Evolutionary conservation across 2,329 filamentous ascomycete species (phyloP).

Genomic region (Xylariaceae sp.): DNA sequence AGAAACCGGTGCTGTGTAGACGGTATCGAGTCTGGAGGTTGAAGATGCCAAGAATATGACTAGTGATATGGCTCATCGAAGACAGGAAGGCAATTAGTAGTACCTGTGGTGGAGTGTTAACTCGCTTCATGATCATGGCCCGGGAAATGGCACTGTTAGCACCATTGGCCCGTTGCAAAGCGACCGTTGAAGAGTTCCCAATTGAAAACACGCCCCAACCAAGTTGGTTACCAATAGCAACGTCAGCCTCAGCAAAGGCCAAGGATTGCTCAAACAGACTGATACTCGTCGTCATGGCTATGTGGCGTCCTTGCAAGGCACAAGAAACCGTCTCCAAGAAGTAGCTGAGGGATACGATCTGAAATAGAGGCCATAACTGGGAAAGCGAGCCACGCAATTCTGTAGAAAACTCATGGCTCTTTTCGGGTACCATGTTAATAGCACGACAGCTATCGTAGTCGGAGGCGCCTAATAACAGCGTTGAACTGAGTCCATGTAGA

Average conservation of each 20-base stretch:
- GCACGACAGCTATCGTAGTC: constrained; percentile 71
- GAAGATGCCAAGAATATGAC: constrained; percentile 74
- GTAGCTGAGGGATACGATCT: constrained; percentile 67
- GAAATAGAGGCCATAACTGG: constrained; percentile 68
- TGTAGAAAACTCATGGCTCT: constrained; percentile 44
- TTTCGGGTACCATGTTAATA: constrained; percentile 63
- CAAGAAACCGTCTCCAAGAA: constrained; percentile 86
- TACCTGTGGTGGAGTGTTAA: constrained; percentile 87
- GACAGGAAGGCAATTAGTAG: constrained; percentile 84
- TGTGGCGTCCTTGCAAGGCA: constrained; percentile 75
- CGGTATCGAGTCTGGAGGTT: constrained; percentile 73
- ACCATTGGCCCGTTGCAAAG: constrained; percentile 37
- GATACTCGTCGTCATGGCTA: constrained; percentile 87
- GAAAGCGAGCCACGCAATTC: constrained; percentile 73
- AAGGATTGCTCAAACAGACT: constrained; percentile 94
- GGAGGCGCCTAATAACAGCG: constrained; percentile 65
- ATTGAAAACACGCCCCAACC: constrained; percentile 60
- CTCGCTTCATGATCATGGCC: constrained; percentile 66
- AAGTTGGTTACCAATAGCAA: constrained; percentile 74
- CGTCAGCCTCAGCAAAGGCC: constrained; percentile 92
- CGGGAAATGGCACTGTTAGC: constrained; percentile 49
- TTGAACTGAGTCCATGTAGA: constrained; percentile 67
- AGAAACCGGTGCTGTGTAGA: constrained; percentile 82
- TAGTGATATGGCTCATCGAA: constrained; percentile 79
- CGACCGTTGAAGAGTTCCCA: constrained; percentile 40